Conservation (phyloP, 768 basidiomycete species). For the Trametes meyenii region DNA sequence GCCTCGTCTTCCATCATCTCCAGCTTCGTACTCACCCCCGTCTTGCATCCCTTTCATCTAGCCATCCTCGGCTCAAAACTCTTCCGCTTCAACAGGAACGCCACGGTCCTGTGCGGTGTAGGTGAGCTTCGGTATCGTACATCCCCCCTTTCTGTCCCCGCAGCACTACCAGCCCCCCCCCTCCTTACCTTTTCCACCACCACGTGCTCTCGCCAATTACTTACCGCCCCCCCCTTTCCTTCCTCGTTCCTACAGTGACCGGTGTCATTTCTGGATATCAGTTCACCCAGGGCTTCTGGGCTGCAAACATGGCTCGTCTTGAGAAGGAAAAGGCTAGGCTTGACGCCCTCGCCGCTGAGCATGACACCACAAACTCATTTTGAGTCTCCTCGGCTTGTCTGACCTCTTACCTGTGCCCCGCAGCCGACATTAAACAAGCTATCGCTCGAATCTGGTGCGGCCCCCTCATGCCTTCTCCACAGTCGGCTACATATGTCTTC, state of each 20-base stretch:
- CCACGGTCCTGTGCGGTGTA: constrained; percentile 62
- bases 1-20: constrained; percentile 25
- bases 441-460: constrained; percentile 10
- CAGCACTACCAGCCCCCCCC: background rate
- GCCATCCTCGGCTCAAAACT: constrained; percentile 64
- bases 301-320: constrained; percentile 42
- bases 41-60: constrained; percentile 36
- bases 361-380: constrained; percentile 2
- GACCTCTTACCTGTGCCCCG: constrained; percentile 4
- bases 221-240: background rate
- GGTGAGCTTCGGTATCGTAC: constrained; percentile 47
- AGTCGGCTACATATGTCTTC: background rate
- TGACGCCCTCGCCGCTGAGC: constrained; percentile 18
- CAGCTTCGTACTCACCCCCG: constrained; percentile 15
- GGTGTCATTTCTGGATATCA: constrained; percentile 71
- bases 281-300: constrained; percentile 64
- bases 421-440: constrained; percentile 6
- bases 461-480: constrained; percentile 10
- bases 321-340: constrained; percentile 28
- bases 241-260: constrained; percentile 50
- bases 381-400: constrained; percentile 8
- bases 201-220: background rate
- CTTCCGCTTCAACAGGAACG: constrained; percentile 68
- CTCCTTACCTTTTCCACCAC: background rate
- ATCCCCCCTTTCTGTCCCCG: background rate